Evolutionary conservation across 1,284 basidiomycete genomes (phyloP), one percentile per base, ranked within the genome.

Genomic region (Gymnopus androsaceus): DNA sequence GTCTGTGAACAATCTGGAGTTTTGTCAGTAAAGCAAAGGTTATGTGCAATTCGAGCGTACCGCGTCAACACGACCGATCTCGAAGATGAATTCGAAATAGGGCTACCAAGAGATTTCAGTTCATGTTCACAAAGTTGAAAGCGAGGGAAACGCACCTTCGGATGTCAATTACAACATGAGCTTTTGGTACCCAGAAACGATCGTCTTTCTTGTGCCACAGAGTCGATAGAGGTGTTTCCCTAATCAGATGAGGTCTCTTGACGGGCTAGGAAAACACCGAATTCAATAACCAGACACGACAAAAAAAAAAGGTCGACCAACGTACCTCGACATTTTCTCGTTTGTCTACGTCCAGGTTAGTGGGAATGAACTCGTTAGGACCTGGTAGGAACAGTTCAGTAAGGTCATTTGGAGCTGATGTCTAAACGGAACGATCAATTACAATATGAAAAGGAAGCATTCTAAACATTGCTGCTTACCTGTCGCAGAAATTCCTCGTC

Each of bases 161-260:
- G 42, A 93, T 75, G 61, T 90, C 83, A 50, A 94, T 76, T 55
- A 85, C 71, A n/a, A 87, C 80, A 58, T 82, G 77, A 2, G 92
- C 92, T 67, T 92, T 92, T 0, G 95, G 95, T 4, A 95, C 84
- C 90, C 93, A 96, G 76, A 95, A 98, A 58, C 81, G 83, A 71
- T 98, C 95, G 68, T 98, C 95, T 67, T 94, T 94, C 79, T 98
- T 98, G 74, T 95, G 85, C 95, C 95, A 98, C 11, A 97, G 72
- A 19, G 85, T 80, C 1, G 87, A 90, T 31, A 89, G 66, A 0
- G 82, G 73, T 0, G 85, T 92, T 68, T 93, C 81, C 27, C 83
- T 77, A 54, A 98, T 80, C 56, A 95, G 82, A 61, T 82, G 75
- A 11, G 95, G 95, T 28, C 88, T 82, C 56, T 82, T 83, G 54